Evolutionary conservation across 2,329 filamentous ascomycete species (phyloP).

Genomic region (Diatrype stigma): DNA sequence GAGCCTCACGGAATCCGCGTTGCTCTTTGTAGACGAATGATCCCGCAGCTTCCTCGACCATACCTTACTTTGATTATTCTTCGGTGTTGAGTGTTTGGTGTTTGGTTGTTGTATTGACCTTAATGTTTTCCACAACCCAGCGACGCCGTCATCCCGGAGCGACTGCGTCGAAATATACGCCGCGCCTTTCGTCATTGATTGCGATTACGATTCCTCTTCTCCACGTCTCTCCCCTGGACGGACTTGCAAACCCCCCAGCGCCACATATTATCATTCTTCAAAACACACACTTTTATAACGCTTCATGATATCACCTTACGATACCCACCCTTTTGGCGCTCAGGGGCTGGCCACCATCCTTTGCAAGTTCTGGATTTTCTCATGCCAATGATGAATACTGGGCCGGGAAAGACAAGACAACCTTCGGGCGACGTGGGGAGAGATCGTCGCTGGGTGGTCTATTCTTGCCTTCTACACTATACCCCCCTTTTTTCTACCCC

Average conservation of each 20-base stretch:
- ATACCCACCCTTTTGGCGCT: conserved; percentile 11
- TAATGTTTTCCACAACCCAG: conserved; percentile 30
- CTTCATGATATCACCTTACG: conserved; percentile 10
- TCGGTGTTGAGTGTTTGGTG: conserved; percentile 27
- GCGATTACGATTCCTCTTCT: conserved; percentile 1
- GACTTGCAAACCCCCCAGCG: conserved; percentile 12
- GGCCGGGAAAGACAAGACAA: conserved; percentile 5
- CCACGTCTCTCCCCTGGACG: conserved; percentile 4
- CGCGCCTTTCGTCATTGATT: conserved; percentile 1
- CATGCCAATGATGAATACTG: conserved; percentile 5
- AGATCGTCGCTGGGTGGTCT: conserved; percentile 18
- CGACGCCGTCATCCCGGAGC: conserved; percentile 10
- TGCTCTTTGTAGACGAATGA: conserved; percentile 3
- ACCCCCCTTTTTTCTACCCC: conserved; percentile 8
- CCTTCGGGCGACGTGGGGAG: conserved; percentile 4
- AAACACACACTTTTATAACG: conserved; percentile 7
- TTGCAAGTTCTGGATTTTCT: conserved; percentile 11
- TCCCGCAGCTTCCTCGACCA: conserved; percentile 12
- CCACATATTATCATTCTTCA: conserved; percentile 12
- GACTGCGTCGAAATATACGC: conserved; percentile 2
- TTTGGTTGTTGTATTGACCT: conserved; percentile 16
- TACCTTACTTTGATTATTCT: conserved; percentile 15
- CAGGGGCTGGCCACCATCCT: conserved; percentile 11
- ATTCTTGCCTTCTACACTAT: conserved; percentile 11
- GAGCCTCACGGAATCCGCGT: conserved; percentile 4